These are phyloP conservation scores for Mycena galopus DNA, from an alignment of 768 basidiomycete genomes.

Conservation along the genomic window DNA sequence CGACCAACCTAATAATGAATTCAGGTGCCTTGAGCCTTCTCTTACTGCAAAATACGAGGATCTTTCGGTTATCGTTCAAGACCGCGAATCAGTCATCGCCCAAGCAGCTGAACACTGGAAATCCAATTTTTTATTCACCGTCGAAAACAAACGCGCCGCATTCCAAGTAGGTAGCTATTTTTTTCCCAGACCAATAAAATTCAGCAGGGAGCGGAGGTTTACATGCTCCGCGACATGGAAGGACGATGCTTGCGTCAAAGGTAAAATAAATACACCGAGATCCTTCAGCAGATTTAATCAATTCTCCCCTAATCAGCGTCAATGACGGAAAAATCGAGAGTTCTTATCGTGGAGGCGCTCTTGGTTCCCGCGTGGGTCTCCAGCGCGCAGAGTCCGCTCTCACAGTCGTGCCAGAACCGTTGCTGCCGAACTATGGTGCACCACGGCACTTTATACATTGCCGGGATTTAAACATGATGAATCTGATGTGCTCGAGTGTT, in stretches of 20 bases:
- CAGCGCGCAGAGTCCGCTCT: background rate
- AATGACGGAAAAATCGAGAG: constrained; percentile 9
- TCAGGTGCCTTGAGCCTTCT: background rate
- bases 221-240: constrained; percentile 8
- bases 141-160: background rate
- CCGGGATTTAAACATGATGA: constrained; percentile 5
- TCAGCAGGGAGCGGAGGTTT: constrained; percentile 5
- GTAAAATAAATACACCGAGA: background rate
- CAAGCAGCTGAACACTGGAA: background rate
- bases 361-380: constrained; percentile 7
- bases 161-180: constrained; percentile 11
- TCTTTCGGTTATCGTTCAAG: background rate
- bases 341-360: constrained; percentile 8
- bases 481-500: background rate
- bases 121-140: background rate
- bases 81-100: background rate
- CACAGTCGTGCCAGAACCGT: background rate
- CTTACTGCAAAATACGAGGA: background rate
- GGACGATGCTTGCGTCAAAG: background rate
- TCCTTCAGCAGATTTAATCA: background rate
- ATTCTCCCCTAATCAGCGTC: background rate
- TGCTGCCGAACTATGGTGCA: constrained; percentile 10
- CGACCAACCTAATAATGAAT: background rate
- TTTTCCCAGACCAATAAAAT: constrained; percentile 12
- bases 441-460: background rate